Percentiles rank a stretch among this genome's conserved stretches.
phyloP scores from a whole-genome alignment of 495 filamentous ascomycete species.

The Penicillium longicatenatum region DNA sequence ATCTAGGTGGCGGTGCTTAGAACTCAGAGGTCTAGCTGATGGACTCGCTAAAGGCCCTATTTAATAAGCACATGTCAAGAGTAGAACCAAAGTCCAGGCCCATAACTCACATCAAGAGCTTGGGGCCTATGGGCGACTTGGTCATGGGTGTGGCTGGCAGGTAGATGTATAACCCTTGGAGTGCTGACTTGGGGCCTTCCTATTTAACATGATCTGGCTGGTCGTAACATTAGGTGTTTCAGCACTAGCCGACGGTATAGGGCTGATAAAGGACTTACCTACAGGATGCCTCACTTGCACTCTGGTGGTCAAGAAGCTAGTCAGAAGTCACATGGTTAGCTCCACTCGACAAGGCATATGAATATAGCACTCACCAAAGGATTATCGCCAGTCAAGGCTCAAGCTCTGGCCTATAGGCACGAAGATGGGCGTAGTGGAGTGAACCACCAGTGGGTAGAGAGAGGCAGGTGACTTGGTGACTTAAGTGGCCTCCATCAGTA shows the following conservation, averaged over 20 bases:
- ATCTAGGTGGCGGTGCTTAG: background rate
- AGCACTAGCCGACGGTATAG: background rate
- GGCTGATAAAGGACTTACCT: background rate
- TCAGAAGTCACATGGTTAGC: background rate
- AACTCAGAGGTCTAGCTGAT: background rate
- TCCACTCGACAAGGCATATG: background rate
- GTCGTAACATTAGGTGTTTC: conserved; percentile 4
- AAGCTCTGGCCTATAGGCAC: background rate
- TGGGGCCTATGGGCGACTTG: background rate
- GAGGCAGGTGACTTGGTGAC: background rate
- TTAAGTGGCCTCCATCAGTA: background rate
- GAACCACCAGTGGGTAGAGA: background rate
- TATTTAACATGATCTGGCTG: background rate
- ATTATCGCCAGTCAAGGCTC: background rate
- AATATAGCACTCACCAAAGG: background rate
- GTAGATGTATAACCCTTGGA: background rate
- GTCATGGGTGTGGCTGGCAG: background rate
- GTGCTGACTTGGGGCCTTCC: conserved; percentile 2
- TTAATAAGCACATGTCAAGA: background rate
- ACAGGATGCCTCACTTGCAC: background rate
- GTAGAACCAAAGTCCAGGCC: background rate
- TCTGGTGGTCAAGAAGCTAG: conserved; percentile 3
- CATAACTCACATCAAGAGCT: background rate
- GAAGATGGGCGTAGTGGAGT: background rate
- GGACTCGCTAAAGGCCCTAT: background rate